Conservation (phyloP, 2,329 filamentous ascomycete genomes). For the Alternaria panax region DNA sequence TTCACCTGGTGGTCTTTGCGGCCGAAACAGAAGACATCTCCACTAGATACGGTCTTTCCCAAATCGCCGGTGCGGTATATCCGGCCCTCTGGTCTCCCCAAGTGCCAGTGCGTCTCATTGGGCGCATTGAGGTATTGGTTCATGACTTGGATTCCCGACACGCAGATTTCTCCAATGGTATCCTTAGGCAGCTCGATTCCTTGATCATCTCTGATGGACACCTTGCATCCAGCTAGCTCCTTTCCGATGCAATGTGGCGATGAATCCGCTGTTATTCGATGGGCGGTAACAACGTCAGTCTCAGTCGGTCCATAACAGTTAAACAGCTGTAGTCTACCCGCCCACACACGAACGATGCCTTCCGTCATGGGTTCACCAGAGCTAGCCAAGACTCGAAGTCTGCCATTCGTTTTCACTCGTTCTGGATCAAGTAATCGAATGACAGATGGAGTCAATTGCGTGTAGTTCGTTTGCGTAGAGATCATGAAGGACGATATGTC, state of each 20-base stretch:
- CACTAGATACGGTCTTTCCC: background rate
- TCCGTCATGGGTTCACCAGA: background rate
- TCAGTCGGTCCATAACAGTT: background rate
- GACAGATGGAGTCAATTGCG: background rate
- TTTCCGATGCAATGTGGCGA: background rate
- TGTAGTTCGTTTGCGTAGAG: background rate
- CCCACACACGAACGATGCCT: background rate
- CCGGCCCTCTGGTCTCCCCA: background rate
- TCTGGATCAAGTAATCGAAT: background rate
- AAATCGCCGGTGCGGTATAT: background rate
- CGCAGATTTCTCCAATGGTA: background rate
- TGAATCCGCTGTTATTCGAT: background rate
- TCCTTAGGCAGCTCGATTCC: background rate
- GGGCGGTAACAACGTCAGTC: background rate
- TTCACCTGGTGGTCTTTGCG: background rate
- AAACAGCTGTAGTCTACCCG: background rate
- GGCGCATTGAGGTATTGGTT: background rate
- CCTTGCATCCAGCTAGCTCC: background rate
- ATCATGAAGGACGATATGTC: background rate
- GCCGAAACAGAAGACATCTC: background rate
- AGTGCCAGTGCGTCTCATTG: background rate
- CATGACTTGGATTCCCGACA: background rate
- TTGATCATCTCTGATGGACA: background rate
- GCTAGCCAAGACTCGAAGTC: background rate
- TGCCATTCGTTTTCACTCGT: background rate